Percentiles rank a stretch among this genome's conserved stretches.
Conservation (phyloP, 768 basidiomycete genomes). For the Pleurotus citrinopileatus region DNA sequence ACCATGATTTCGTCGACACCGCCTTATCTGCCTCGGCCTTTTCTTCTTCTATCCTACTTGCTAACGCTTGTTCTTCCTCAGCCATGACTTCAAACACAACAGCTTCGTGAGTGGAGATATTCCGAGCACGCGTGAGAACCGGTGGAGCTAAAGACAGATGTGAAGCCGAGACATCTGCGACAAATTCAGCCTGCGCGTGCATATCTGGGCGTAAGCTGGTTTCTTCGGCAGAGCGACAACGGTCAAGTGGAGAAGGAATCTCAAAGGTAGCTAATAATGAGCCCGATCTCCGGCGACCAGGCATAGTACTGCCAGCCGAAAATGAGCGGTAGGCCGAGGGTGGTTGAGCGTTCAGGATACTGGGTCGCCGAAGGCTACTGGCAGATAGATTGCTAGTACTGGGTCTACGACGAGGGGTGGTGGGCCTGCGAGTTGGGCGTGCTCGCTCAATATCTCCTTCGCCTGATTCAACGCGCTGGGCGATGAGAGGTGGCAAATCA, state of each 20-base stretch:
- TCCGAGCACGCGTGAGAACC: constrained; percentile 36
- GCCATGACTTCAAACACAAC: constrained; percentile 67
- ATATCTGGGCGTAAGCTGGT: constrained; percentile 37
- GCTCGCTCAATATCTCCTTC: constrained; percentile 46
- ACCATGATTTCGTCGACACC: constrained; percentile 51
- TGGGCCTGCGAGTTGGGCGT: constrained; percentile 35
- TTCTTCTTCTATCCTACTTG: constrained; percentile 53
- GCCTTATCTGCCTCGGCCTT: constrained; percentile 44
- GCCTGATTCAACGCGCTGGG: constrained; percentile 43
- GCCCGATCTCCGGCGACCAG: constrained; percentile 31
- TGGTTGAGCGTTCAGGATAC: constrained; percentile 21
- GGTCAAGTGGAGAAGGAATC: constrained; percentile 24
- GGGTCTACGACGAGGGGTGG: constrained; percentile 36
- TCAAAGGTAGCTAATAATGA: background rate
- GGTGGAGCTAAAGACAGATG: constrained; percentile 20
- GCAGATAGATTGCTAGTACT: constrained; percentile 28
- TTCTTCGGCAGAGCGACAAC: constrained; percentile 30
- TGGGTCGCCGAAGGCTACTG: constrained; percentile 23
- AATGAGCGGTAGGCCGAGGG: constrained; percentile 27
- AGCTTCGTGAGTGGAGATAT: constrained; percentile 59
- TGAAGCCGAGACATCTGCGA: constrained; percentile 17
- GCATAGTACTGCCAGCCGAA: constrained; percentile 28
- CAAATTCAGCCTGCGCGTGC: constrained; percentile 43
- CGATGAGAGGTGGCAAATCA: constrained; percentile 55
- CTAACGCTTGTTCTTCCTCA: constrained; percentile 61